Percentiles rank a stretch among this genome's conserved stretches.
These are phyloP conservation scores for Pinus tabuliformis DNA, from an alignment of 75 land plant genomes.

Conservation along the genomic window DNA sequence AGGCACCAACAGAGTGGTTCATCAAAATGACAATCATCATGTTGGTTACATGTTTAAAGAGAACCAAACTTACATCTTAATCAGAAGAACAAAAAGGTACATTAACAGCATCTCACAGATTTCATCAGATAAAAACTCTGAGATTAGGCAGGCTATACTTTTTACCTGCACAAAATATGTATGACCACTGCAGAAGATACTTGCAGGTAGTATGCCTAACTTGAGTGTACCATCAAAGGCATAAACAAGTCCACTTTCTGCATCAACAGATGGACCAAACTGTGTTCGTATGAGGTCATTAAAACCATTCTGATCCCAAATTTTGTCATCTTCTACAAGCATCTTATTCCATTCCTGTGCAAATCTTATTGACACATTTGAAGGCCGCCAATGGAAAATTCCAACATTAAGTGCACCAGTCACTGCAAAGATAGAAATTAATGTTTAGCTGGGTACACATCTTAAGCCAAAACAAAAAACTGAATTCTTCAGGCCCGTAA, in stretches of 20 bases:
- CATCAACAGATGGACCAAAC: conserved; percentile 75
- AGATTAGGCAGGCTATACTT: not conserved
- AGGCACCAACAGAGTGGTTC: not conserved
- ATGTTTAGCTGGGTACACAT: too few species aligned
- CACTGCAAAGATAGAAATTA: conserved; percentile 33
- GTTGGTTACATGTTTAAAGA: not conserved
- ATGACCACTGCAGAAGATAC: conserved; percentile 98
- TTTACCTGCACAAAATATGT: conserved; percentile 96
- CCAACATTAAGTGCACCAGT: conserved; percentile 83
- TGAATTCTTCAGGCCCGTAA: too few species aligned
- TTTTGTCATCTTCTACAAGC: conserved; percentile 75
- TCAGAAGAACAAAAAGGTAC: not conserved
- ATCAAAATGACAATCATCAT: not conserved
- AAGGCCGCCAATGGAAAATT: conserved; percentile 92
- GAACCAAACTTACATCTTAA: not conserved
- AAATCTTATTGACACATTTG: conserved; percentile 58
- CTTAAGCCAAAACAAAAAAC: too few species aligned
- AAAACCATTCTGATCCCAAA: conserved; percentile 99
- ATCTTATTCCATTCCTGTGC: conserved; percentile 82
- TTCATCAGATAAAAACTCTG: not conserved
- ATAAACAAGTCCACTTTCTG: conserved; percentile 77
- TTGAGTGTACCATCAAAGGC: conserved; percentile 81
- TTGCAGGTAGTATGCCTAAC: conserved; percentile 86
- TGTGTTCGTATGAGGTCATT: conserved; percentile 67
- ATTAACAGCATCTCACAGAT: not conserved